Conservation (phyloP, 495 filamentous ascomycete genomes). For the Hypoxylon subgilvum region DNA sequence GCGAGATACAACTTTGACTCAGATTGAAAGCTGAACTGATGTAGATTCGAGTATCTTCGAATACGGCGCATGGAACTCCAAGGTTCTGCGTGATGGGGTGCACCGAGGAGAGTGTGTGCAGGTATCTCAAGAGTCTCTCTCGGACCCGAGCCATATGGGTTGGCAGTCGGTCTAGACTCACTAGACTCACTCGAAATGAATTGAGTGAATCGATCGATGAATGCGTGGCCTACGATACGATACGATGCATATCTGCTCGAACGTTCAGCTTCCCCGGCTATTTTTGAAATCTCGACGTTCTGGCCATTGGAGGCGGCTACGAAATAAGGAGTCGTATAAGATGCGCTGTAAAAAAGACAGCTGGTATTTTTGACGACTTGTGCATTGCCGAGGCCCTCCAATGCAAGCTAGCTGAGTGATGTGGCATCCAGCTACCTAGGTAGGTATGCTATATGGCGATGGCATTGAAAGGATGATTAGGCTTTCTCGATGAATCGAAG, state of each 20-base stretch:
- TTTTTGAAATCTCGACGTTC: not conserved
- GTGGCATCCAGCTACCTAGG: slow-evolving; percentile 1
- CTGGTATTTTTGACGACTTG: slow-evolving; percentile 5
- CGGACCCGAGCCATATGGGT: not conserved
- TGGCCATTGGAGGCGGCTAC: slow-evolving; percentile 24
- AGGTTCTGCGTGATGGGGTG: not conserved
- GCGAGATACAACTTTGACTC: not conserved
- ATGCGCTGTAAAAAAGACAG: slow-evolving; percentile 3
- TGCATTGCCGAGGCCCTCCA: slow-evolving; percentile 25
- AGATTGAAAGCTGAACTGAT: slow-evolving; percentile 16
- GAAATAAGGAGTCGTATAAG: slow-evolving; percentile 1
- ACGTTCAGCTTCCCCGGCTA: not conserved
- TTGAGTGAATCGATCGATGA: not conserved
- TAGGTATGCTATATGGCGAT: not conserved
- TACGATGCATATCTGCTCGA: not conserved
- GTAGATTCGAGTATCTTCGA: not conserved
- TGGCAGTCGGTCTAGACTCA: not conserved
- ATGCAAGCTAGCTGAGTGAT: slow-evolving; percentile 25
- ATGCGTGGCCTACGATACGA: not conserved
- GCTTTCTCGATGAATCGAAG: not conserved
- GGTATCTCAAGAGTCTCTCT: not conserved
- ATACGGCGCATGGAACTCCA: not conserved
- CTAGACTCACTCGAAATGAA: not conserved
- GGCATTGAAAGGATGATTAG: not conserved
- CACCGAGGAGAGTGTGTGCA: not conserved